Evolutionary conservation across 2,329 filamentous ascomycete species (phyloP).

Genomic region (Xylaria sp.): DNA sequence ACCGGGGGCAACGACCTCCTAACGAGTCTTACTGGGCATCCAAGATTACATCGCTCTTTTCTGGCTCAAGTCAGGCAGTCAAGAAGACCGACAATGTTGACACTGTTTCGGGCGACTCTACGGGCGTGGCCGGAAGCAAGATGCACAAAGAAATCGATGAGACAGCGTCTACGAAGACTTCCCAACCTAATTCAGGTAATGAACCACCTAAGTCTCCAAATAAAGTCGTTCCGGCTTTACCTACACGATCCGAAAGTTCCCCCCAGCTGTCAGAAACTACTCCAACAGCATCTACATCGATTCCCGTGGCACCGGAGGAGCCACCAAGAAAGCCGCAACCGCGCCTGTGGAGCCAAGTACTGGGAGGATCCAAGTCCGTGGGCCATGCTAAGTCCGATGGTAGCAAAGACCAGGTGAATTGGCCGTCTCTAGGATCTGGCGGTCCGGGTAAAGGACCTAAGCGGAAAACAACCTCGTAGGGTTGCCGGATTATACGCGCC

Average conservation of each 20-base stretch:
- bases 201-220: background rate
- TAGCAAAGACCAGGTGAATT: constrained; percentile 10
- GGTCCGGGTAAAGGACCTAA: background rate
- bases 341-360: constrained; percentile 22
- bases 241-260: too few relatives aligned
- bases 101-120: background rate
- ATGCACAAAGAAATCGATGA: background rate
- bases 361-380: background rate
- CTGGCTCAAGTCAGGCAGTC: background rate
- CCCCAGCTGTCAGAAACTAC: background rate
- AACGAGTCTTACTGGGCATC: background rate
- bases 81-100: background rate
- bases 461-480: constrained; percentile 9
- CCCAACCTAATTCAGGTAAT: background rate
- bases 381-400: background rate
- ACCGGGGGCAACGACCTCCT: background rate
- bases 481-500: background rate
- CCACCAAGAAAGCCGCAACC: background rate
- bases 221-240: background rate
- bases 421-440: constrained; percentile 16
- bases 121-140: background rate
- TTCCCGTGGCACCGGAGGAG: background rate
- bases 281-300: background rate
- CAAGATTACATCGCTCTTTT: background rate
- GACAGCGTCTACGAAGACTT: background rate